phyloP scores from a whole-genome alignment of 768 basidiomycete genomes.

The Mycena rosella region DNA sequence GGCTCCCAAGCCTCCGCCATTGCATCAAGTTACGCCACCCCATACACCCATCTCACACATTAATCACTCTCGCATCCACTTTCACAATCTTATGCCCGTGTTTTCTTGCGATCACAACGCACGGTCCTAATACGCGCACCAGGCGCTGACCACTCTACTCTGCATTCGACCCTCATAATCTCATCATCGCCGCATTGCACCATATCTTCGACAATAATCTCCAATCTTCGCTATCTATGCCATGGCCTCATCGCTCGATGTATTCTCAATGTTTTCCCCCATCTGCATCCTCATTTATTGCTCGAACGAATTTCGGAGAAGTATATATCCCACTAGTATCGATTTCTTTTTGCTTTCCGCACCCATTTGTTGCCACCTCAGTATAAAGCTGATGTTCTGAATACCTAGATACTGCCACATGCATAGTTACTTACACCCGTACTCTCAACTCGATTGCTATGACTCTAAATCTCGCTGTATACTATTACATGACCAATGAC shows the following conservation, averaged over 20 bases:
- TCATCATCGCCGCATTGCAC: constrained; percentile 29
- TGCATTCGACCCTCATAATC: constrained; percentile 37
- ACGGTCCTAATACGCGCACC: constrained; percentile 44
- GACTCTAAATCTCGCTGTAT: constrained; percentile 25
- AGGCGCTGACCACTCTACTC: constrained; percentile 43
- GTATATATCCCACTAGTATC: constrained; percentile 32
- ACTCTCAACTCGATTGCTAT: constrained; percentile 24
- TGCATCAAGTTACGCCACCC: constrained; percentile 39
- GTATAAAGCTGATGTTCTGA: constrained; percentile 37
- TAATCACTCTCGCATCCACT: constrained; percentile 63
- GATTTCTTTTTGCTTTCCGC: constrained; percentile 32
- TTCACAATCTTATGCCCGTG: constrained; percentile 75
- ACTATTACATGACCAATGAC: constrained; percentile 21
- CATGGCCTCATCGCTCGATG: constrained; percentile 28
- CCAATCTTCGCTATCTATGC: constrained; percentile 26
- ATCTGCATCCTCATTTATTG: constrained; percentile 33
- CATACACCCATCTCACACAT: constrained; percentile 54
- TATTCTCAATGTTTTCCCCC: constrained; percentile 12
- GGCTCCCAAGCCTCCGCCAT: constrained; percentile 41
- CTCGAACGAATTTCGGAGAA: constrained; percentile 13
- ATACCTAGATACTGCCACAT: constrained; percentile 13
- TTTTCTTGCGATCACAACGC: constrained; percentile 51
- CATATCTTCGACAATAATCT: constrained; percentile 31
- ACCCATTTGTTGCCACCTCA: constrained; percentile 33
- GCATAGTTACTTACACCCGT: constrained; percentile 14